These are phyloP conservation scores for Cadophora sp. DNA, from an alignment of 2,329 filamentous ascomycete genomes.

Conservation along the genomic window DNA sequence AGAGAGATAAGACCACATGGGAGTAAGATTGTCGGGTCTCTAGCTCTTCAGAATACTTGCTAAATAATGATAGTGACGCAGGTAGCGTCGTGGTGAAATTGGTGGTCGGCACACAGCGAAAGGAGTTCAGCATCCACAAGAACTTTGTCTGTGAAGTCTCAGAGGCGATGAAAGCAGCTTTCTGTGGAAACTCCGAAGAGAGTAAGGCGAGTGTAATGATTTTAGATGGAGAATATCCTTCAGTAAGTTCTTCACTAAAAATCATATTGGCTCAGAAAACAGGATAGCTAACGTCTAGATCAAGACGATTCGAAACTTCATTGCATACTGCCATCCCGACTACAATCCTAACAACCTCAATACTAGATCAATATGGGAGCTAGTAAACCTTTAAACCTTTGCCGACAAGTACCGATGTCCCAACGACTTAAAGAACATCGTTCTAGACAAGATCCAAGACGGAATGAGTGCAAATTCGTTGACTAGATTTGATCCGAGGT, in stretches of 20 bases:
- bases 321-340: background rate
- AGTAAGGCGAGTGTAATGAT: background rate
- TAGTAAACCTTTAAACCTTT: background rate
- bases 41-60: no score
- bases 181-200: background rate
- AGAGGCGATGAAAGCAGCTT: background rate
- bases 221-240: background rate
- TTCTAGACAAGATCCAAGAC: background rate
- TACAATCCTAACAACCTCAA: background rate
- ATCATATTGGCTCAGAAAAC: background rate
- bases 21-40: no score
- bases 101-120: background rate
- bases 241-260: background rate
- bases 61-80: background rate
- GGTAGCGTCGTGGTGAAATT: background rate
- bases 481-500: background rate
- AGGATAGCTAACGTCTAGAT: background rate
- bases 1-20: background rate
- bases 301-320: background rate
- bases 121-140: slow-evolving; percentile 1
- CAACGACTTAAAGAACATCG: background rate
- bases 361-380: background rate
- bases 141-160: background rate
- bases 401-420: background rate
- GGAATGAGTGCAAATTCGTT: background rate